These are phyloP conservation scores for Poa annua DNA, from an alignment of 176 grass and related monocot species.

Conservation along the genomic window DNA sequence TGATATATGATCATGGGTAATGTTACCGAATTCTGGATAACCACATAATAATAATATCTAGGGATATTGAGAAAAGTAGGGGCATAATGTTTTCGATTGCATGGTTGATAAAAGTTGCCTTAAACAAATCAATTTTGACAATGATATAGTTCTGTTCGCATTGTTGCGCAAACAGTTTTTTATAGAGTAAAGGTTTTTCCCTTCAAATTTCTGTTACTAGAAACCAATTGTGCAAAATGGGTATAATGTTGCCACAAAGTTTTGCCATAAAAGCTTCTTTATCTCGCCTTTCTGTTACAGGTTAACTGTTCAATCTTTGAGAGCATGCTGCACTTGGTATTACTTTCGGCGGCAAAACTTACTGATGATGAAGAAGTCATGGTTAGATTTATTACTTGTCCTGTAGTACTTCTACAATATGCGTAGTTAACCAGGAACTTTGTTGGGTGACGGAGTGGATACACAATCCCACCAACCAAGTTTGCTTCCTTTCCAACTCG, in stretches of 20 bases:
- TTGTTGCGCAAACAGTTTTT: neutral
- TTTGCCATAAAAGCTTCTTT: conserved; percentile 16
- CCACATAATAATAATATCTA: neutral
- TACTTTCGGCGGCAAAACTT: conserved; percentile 40
- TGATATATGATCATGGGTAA: conserved; percentile 1
- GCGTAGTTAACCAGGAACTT: neutral
- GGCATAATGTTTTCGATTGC: conserved; percentile 34
- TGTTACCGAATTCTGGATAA: neutral
- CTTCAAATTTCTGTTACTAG: neutral
- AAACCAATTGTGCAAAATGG: neutral
- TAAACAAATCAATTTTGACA: conserved; percentile 5
- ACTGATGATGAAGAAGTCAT: conserved; percentile 51
- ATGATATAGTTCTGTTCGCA: neutral
- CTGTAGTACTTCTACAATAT: conserved; percentile 23
- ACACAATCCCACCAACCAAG: neutral
- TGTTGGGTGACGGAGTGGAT: neutral
- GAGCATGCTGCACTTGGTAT: conserved; percentile 56
- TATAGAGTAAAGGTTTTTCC: neutral
- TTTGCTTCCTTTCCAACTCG: neutral
- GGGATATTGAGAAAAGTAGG: conserved; percentile 10
- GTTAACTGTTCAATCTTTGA: conserved; percentile 64
- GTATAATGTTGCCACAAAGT: neutral
- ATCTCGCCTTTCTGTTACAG: conserved; percentile 47
- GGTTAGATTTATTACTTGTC: conserved; percentile 53
- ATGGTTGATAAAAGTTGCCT: neutral